Evolutionary conservation across 306 rosid genomes (phyloP), one percentile per base, ranked within the genome.

Genomic region (Inga oerstediana): DNA sequence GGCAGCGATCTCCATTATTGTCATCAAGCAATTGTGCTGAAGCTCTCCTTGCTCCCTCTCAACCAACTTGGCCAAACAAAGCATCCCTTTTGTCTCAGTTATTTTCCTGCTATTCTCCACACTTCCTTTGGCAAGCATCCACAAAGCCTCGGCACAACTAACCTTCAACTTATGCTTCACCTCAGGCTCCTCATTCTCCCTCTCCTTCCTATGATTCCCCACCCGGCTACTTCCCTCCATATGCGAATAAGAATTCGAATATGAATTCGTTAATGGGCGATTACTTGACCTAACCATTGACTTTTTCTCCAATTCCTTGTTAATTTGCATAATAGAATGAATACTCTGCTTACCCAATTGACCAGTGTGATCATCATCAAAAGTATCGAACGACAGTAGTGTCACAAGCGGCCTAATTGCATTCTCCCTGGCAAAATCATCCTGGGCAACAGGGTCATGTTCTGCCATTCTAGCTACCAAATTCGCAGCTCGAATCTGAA

Each of bases 51-150:
- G 82, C 49, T 93, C 97, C 80, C 86, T 89, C 84, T 93, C 93
- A 79, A 93, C 89, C 85, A 91, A 65, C 85, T 89, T 93, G 6
- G 96, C 97, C 90, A 93, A 91, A 81, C 96, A 93, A 83, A 93
- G 96, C 84, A 93, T 80, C 37, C 97, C 96, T 81, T 93, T 93
- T 2, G 97, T 92, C 91, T 93, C 97, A 0, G 91, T 89, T 80
- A 93, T 89, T 85, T 88, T 90, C 89, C 85, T 85, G 83, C 96
- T 89, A 41, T 93, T 93, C 3, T 88, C 70, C 69, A 90, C 90
- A 79, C 96, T 93, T 35, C 89, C 92, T 49, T 58, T 86, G 0
- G 94, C 90, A n/a, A 93, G 96, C 96, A 89, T 90, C 94, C 97
- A 93, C 89, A 93, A 78, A 4, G 96, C 96, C 83, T 81, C 85